Base-by-base conservation (phyloP, 1,284 basidiomycete genomes). In the Somion occarium region DNA sequence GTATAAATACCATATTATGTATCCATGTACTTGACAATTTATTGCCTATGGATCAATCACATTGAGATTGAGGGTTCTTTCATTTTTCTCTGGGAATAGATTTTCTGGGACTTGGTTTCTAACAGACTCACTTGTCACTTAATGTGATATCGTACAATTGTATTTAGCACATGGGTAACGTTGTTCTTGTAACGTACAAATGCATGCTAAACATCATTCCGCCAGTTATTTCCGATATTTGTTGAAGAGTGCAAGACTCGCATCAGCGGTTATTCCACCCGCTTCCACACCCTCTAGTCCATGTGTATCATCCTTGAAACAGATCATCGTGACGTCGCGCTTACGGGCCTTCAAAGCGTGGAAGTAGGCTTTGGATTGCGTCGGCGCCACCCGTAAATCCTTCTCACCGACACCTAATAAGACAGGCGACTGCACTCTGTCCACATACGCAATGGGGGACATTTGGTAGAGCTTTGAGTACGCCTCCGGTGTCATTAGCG, bases 341-440 rank as follows among this genome's bases (percentile, higher is more conserved):
- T 67, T 69, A 25, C 67, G 59, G 3, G 73, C 76, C 56, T 79
- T 84, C 44, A 89, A 64, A 2, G 77, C 78, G 63, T 89, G 83
- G 56, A 83, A 89, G 60, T 79, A 82, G 9, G 73, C 73, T 53
- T 73, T 73, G 0, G 82, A 82, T 50, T 91, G 87, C 12, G 75
- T 74, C 2, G 83, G 79, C 5, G 82, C 72, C 1, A 88, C 87
- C 0, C 88, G 69, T 46, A 76, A 67, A 61, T 91, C 88, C 18
- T 70, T 70, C 13, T 73, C 70, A 0, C 88, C 88, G 7, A 89
- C 63, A 12, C 83, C 59, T 13, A 91, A 57, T 25, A 88, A 62
- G 12, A 87, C 80, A 0, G 81, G 79, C 2, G 74, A 68, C 42
- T 64, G 68, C 38, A 89, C 76, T 2, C 67, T 59, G 37, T 78